phyloP scores from a whole-genome alignment of 208 protist species.

The Naegleria gruberi region DNA sequence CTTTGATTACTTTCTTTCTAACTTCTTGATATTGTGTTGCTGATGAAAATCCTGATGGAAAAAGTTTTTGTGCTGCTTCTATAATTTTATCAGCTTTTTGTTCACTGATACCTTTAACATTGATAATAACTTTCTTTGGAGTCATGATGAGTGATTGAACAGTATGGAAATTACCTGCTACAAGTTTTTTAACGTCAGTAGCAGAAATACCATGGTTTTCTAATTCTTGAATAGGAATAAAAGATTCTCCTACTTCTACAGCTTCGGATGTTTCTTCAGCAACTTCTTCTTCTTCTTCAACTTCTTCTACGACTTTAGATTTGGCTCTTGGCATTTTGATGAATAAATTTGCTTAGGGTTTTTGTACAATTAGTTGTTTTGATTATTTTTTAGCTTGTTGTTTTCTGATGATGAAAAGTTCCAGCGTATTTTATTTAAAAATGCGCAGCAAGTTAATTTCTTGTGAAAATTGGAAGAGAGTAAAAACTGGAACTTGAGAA shows the following conservation, averaged over 20 bases:
- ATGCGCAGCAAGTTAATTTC: no score
- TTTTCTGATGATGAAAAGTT: not conserved
- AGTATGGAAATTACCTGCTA: conserved; percentile 74
- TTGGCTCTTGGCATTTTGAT: not conserved
- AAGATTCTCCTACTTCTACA: conserved; percentile 5
- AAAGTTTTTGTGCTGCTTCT: conserved; percentile 79
- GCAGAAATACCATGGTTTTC: conserved; percentile 68
- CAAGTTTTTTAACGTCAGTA: conserved; percentile 74
- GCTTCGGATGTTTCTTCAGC: not conserved
- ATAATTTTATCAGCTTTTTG: conserved; percentile 96
- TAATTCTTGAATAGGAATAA: conserved; percentile 7
- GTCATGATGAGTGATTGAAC: conserved; percentile 47
- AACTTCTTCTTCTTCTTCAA: not conserved
- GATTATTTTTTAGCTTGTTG: not conserved
- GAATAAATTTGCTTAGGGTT: not conserved
- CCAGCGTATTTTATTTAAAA: not conserved
- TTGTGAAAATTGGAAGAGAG: no score
- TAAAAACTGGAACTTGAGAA: no score
- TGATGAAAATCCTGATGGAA: conserved; percentile 69
- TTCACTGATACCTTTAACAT: conserved; percentile 96
- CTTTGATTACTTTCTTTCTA: conserved; percentile 65
- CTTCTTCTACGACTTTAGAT: not conserved
- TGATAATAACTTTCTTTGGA: not conserved
- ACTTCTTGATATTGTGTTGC: conserved; percentile 70
- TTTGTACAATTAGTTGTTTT: not conserved